Percentiles rank a stretch among this genome's conserved stretches.
Conservation (phyloP, 2,329 filamentous ascomycete species). For the Metarhizium robertsii region DNA sequence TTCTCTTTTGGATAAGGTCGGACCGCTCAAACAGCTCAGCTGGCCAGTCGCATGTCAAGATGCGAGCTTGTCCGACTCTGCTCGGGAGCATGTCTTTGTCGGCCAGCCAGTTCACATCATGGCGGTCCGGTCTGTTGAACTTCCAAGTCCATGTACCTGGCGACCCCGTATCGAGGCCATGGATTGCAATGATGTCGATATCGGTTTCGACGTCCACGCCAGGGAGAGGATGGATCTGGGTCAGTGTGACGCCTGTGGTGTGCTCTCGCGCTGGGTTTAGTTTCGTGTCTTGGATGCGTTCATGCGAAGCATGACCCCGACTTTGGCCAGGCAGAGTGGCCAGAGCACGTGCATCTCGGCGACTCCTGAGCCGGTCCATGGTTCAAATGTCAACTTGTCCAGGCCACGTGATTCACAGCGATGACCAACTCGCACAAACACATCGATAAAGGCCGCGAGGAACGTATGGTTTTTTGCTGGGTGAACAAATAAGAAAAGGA, state of each 20-base stretch:
- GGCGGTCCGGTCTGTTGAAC: neutral
- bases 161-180: slow-evolving; percentile 20
- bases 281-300: neutral
- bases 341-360: too few species aligned
- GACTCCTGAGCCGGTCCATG: neutral
- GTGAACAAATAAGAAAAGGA: neutral
- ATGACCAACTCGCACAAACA: too few species aligned
- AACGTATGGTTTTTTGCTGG: neutral
- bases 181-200: slow-evolving; percentile 26
- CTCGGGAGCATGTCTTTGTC: slow-evolving; percentile 15
- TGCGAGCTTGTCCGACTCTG: slow-evolving; percentile 10
- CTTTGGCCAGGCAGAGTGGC: neutral
- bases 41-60: slow-evolving; percentile 21
- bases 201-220: slow-evolving; percentile 9
- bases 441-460: neutral
- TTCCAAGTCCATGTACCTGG: slow-evolving; percentile 18
- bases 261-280: neutral
- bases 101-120: slow-evolving; percentile 17
- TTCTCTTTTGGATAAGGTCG: slow-evolving; percentile 9
- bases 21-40: slow-evolving; percentile 12
- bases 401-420: neutral
- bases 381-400: neutral
- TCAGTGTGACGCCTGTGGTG: neutral
- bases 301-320: neutral
- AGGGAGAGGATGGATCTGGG: neutral